phyloP scores from a whole-genome alignment of 441 rosid species.

The Aleurites moluccanus region DNA sequence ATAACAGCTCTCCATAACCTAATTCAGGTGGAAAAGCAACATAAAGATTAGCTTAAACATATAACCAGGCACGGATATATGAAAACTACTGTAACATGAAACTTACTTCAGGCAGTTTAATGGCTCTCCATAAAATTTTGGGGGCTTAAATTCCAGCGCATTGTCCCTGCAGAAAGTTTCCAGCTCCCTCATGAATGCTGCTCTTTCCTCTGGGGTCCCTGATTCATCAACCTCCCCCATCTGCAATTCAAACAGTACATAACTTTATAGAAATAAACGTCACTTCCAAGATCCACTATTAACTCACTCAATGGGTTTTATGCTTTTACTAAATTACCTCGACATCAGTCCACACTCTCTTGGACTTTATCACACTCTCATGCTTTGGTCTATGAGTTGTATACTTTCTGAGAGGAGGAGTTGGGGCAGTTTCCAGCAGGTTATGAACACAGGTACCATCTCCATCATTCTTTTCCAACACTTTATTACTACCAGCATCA shows the following conservation, averaged over 20 bases:
- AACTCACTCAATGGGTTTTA: not conserved
- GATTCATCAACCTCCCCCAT: conserved; percentile 57
- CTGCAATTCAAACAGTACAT: conserved; percentile 39
- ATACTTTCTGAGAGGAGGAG: conserved; percentile 29
- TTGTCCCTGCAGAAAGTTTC: conserved; percentile 64
- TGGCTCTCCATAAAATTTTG: conserved; percentile 88
- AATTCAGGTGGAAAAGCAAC: conserved; percentile 25
- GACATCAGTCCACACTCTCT: conserved; percentile 62
- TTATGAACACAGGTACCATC: conserved; percentile 13
- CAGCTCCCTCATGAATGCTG: conserved; percentile 78
- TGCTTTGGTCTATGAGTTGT: conserved; percentile 35
- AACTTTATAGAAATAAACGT: conserved; percentile 17
- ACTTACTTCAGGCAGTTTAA: conserved; percentile 84
- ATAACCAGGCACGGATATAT: conserved; percentile 16
- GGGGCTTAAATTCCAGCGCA: conserved; percentile 71
- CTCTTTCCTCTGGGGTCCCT: conserved; percentile 69
- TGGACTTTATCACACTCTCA: conserved; percentile 47
- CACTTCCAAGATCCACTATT: conserved; percentile 7
- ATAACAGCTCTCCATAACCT: conserved; percentile 91
- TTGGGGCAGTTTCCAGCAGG: conserved; percentile 28
- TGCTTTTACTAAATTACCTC: conserved; percentile 44
- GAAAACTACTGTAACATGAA: conserved; percentile 16
- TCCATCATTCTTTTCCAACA: conserved; percentile 29
- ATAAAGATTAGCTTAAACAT: conserved; percentile 30
- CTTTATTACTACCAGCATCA: conserved; percentile 20